Conservation (phyloP, 805 yeast species). For the Cyberlindnera maritima region DNA sequence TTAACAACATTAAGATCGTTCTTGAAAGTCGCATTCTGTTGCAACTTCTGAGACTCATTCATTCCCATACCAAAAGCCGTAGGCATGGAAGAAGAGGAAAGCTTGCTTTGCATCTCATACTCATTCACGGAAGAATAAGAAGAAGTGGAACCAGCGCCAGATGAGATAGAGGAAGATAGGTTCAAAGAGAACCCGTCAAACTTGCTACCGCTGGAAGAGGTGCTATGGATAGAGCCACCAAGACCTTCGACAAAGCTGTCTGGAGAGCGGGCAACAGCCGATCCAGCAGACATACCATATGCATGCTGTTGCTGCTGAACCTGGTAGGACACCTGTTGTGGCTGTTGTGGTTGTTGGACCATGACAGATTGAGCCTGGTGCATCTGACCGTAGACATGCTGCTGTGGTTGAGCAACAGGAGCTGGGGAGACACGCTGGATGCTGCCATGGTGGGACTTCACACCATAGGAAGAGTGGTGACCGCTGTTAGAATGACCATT, state of each 20-base stretch:
- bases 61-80: neutral
- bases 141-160: slow-evolving; percentile 24
- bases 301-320: slow-evolving; percentile 1
- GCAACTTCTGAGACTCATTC: neutral
- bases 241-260: slow-evolving; percentile 22
- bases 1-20: slow-evolving; percentile 2
- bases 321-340: neutral
- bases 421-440: slow-evolving; percentile 4
- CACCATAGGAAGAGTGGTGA: neutral
- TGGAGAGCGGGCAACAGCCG: slow-evolving; percentile 20
- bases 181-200: slow-evolving; percentile 13
- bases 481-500: neutral
- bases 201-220: slow-evolving; percentile 7
- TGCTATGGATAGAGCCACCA: slow-evolving; percentile 5
- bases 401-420: slow-evolving; percentile 2
- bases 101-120: slow-evolving; percentile 6
- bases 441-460: neutral
- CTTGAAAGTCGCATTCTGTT: neutral
- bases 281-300: slow-evolving; percentile 1
- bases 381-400: slow-evolving; percentile 3
- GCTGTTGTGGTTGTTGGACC: slow-evolving; percentile 6
- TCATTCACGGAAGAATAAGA: slow-evolving; percentile 10
- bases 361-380: neutral
- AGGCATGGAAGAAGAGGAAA: neutral
- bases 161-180: slow-evolving; percentile 25